Evolutionary conservation across 768 basidiomycete genomes (phyloP).

Genomic region (Atractiella rhizophila): DNA sequence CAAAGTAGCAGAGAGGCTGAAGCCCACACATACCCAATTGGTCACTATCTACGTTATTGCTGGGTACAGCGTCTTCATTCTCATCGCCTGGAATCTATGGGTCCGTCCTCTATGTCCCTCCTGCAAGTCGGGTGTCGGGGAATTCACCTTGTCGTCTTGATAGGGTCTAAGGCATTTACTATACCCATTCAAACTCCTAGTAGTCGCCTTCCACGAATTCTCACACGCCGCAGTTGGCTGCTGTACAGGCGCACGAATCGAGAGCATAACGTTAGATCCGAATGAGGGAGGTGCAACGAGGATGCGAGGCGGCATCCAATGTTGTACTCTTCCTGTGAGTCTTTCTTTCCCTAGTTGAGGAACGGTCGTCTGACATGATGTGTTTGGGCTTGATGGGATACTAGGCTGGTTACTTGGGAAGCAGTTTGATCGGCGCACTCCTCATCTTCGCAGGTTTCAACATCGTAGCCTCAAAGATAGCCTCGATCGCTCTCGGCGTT

Average conservation of each 20-base stretch:
- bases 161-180: not conserved
- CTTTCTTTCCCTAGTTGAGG: not conserved
- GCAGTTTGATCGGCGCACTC: constrained; percentile 54
- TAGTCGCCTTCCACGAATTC: not conserved
- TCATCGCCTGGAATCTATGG: not conserved
- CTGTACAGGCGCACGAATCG: constrained; percentile 11
- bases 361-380: not conserved
- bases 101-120: not conserved
- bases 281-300: constrained; percentile 67
- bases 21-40: not conserved
- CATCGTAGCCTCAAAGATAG: constrained; percentile 66
- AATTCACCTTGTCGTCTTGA: not conserved
- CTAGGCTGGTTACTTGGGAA: constrained; percentile 26
- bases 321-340: constrained; percentile 30
- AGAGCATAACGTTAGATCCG: constrained; percentile 13
- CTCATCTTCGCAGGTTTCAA: constrained; percentile 72
- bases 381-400: not conserved
- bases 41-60: constrained; percentile 1
- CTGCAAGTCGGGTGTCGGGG: no score
- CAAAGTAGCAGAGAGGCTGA: no score
- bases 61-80: not conserved
- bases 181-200: constrained; percentile 1
- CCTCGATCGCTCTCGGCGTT: constrained; percentile 48
- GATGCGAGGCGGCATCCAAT: constrained; percentile 64
- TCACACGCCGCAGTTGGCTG: not conserved